Evolutionary conservation across 2,329 filamentous ascomycete genomes (phyloP), one percentile per base, ranked within the genome.

Genomic region (Phyllosticta ampelicida): DNA sequence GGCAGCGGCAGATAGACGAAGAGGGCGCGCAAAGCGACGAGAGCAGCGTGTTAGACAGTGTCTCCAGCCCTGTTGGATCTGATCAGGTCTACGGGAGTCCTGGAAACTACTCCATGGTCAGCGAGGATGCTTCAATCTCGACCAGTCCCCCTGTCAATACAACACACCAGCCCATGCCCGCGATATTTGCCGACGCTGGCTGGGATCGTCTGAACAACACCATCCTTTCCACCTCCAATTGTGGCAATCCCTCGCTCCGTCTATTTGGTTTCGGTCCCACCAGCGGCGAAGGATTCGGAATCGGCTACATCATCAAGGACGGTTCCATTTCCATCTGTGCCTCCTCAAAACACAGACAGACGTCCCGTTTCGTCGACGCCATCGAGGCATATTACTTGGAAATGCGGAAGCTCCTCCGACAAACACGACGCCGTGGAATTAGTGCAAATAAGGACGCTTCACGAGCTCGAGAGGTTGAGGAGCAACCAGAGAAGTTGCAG

Each of bases 271-370:
- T 99, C 69, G 94, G 94, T 0, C 94, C 94, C 1, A 95, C 92
- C 0, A 92, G 89, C 0, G 92, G 86, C 1, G 90, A 96, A 63
- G 94, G 94, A 0, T 97, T 97, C 68, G 94, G 94, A 28, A 96
- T 99, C 58, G 94, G 94, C 2, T 99, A 99, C 75, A 97, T 99
- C 67, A 96, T 99, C 80, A 99, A 99, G 74, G 90, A 95, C 64
- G 89, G 94, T 55, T 82, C 84, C 53, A 88, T 97, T 61, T 90
- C 86, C 52, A 92, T 99, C 61, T 97, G 94, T 71, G 90, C 91
- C 0, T 88, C 86, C 13, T 94, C 87, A 67, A 96, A 96, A 74
- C 94, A 99, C 71, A 79, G 94, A 48, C 94, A 99, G 75, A 99
- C 94, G 0, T 85, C 85, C 64, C 86, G 94, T 5, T 95, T 94